These are phyloP conservation scores for Arctium minus DNA, from an alignment of 129 eudicot species.

Conservation along the genomic window DNA sequence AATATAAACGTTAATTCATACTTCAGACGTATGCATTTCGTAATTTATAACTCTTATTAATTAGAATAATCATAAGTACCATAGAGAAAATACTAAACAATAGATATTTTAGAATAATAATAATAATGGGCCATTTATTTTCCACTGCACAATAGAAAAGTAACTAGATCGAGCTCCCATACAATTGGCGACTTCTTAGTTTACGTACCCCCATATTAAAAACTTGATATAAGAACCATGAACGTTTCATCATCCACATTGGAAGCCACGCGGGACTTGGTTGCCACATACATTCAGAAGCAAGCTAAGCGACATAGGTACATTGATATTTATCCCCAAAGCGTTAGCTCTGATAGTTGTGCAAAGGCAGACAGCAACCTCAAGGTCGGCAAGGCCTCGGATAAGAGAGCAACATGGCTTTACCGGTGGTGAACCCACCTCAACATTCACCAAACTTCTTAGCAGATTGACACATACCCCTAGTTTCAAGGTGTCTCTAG, in stretches of 20 bases:
- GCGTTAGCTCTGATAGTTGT: slow-evolving; percentile 47
- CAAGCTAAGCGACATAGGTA: slow-evolving; percentile 55
- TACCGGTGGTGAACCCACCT: slow-evolving; percentile 37
- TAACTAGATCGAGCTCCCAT: neutral
- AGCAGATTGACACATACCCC: slow-evolving; percentile 34
- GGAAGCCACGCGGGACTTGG: slow-evolving; percentile 37
- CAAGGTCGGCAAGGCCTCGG: slow-evolving; percentile 47
- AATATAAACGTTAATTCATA: neutral
- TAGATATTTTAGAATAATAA: too few species aligned
- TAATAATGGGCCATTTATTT: neutral
- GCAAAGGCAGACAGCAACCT: slow-evolving; percentile 66
- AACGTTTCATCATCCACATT: slow-evolving; percentile 20
- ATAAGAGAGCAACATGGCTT: slow-evolving; percentile 48
- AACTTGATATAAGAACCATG: neutral
- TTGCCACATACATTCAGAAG: slow-evolving; percentile 47
- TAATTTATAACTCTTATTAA: neutral
- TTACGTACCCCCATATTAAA: neutral
- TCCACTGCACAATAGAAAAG: neutral
- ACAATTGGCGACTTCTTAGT: neutral
- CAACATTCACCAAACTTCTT: slow-evolving; percentile 9
- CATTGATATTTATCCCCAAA: slow-evolving; percentile 48
- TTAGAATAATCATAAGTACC: neutral
- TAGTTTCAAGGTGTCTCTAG: slow-evolving; percentile 33
- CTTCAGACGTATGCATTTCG: neutral
- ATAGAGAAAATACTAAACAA: neutral